Percentiles rank a stretch among this genome's conserved stretches.
Evolutionary conservation across 768 basidiomycete species (phyloP).

Genomic region (Boletus sensibilis): DNA sequence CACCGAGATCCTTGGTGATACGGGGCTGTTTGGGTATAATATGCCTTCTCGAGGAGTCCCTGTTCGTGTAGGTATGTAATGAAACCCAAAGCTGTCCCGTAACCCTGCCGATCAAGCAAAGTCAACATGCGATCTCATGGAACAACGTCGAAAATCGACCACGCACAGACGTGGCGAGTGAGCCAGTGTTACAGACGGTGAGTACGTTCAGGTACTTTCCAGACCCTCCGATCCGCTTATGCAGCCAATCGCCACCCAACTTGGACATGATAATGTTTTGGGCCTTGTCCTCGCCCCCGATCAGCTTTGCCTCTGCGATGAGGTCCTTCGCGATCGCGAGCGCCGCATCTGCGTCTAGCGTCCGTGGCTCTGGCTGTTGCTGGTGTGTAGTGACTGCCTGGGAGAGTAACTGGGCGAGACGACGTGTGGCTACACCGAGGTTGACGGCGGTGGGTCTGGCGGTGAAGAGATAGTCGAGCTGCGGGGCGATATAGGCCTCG

Average conservation of each 20-base stretch:
- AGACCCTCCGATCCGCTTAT: conserved; percentile 38
- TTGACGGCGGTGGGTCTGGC: conserved; percentile 98
- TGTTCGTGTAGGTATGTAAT: conserved; percentile 88
- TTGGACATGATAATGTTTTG: conserved; percentile 84
- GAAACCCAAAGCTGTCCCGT: conserved; percentile 91
- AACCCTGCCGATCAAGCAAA: conserved; percentile 59
- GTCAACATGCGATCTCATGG: conserved; percentile 2
- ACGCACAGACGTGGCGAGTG: conserved; percentile 86
- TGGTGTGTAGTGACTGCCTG: conserved; percentile 13
- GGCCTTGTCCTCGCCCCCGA: conserved; percentile 87
- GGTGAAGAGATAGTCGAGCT: conserved; percentile 72
- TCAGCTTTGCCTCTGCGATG: conserved; percentile 63
- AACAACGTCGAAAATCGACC: not conserved
- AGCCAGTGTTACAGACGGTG: conserved; percentile 98
- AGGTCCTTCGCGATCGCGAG: conserved; percentile 55
- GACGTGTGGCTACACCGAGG: conserved; percentile 79
- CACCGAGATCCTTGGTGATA: conserved; percentile 91
- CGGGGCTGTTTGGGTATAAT: conserved; percentile 91
- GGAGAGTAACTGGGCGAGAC: conserved; percentile 54
- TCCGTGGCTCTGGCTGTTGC: conserved; percentile 15
- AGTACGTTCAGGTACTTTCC: conserved; percentile 68
- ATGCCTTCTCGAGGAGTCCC: conserved; percentile 74
- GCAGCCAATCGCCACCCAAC: conserved; percentile 84
- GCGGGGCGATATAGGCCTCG: conserved; percentile 50
- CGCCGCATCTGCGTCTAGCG: conserved; percentile 35